Base-by-base conservation (phyloP, 768 basidiomycete species). In the Trametes meyenii region DNA sequence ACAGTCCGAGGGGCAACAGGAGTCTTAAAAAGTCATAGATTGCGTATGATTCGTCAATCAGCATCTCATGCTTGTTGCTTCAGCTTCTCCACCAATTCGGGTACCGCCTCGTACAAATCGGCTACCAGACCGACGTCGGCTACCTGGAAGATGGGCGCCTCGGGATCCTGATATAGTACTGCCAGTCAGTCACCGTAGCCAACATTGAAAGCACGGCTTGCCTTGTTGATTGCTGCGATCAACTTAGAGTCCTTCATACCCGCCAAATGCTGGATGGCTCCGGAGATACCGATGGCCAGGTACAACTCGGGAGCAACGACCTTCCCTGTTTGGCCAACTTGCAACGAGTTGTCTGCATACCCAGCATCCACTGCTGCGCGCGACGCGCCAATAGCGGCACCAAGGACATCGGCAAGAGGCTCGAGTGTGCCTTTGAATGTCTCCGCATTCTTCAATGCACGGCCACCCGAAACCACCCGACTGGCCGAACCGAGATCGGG, bases 171-270 rank as follows among this genome's bases (percentile, higher is more conserved):
- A 48, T 29, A 59, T 50, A n/a, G n/a, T n/a, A 12, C 39, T 50
- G 44, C 2, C 58, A 29, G 38, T 48, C 11, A 26, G 33, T 21
- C 14, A 1, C 48, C 39, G 19, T 8, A 44, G 26, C 48, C 23
- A 19, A 58, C 36, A 2, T 23, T 58, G 29, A 24, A 40, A 60
- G 49, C 42, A 12, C 11, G 19, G 64, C 78, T 54, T 63, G 87
- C 95, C 85, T 99, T 99, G 81, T 99, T 99, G 63, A 99, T 83
- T 4, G 97, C 97, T 35, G 97, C 96, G 63, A 99, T 99, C 65
- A 98, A 80, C 78, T 98, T 99, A 12, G 93, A 95, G 70, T 98
- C 97, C 74, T 99, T 99, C 97, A 98, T 99, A 10, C 97, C 97
- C 21, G 97, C 97, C 56, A 98, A 79, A 78, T 99, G 97, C 77